Base-by-base conservation (phyloP, 768 basidiomycete genomes). In the Hygrophoropsis aurantiaca region DNA sequence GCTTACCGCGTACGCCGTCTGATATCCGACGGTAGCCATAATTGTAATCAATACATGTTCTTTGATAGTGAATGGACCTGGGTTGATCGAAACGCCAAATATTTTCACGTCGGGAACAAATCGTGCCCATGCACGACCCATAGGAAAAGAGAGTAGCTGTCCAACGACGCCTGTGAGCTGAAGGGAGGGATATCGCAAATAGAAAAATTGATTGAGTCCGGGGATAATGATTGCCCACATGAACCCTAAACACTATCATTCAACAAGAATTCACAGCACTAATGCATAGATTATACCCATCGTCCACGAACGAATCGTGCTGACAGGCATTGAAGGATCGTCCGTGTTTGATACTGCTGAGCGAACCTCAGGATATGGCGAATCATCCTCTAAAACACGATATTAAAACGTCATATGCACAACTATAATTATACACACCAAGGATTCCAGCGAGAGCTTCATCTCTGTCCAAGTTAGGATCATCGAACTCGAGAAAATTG, bases 161-260 rank as follows among this genome's bases (percentile, higher is more conserved):
- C n/a, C n/a, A n/a, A n/a, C n/a, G n/a, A n/a, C n/a, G n/a, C n/a
- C n/a, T n/a, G n/a, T n/a, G n/a, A n/a, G n/a, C n/a, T n/a, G n/a
- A n/a, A n/a, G n/a, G n/a, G n/a, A n/a, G n/a, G 82, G 82, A 59
- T 77, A 84, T 26, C 82, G 75, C 55, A 84, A 76, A 61, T 75
- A 81, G 68, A 84, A 85, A 65, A 84, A 84, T 56, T 84, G 83
- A 59, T 85, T 85, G 69, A 85, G 72, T 35, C 83, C 81, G 1
- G 84, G 80, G 32, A 85, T 70, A 32, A 87, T 40, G 48, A 81
- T 69, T 1, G 79, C 73, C 75, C 76, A 81, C 8, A 68, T 46
- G 5, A 78, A 53, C 42, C 80, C 80, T 50, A n/a, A 11, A 34
- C n/a, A 34, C 11, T 34, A 10, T 10, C 11, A 10, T 34, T 34